These are phyloP conservation scores for Schoenoplectus triqueter DNA, from an alignment of 202 grass and related monocot genomes.

Conservation along the genomic window DNA sequence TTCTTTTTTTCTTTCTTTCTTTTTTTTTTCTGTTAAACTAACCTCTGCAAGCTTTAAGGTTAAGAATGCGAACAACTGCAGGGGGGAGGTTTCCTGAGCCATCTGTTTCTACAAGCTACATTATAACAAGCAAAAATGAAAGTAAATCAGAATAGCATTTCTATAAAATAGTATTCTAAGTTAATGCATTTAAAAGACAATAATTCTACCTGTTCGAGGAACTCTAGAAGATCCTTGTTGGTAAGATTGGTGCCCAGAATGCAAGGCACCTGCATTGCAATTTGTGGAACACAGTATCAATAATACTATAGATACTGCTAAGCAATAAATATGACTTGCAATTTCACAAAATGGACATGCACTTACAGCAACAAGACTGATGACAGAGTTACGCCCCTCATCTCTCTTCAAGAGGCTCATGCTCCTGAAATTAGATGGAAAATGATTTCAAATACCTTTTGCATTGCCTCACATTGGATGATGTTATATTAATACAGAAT, in stretches of 20 bases:
- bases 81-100: constrained; percentile 73
- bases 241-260: constrained; percentile 87
- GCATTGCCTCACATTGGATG: constrained; percentile 3
- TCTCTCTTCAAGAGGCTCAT: constrained; percentile 81
- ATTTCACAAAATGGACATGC: constrained; percentile 37
- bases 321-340: constrained; percentile 41
- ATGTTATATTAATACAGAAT: background rate
- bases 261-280: constrained; percentile 75
- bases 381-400: constrained; percentile 47
- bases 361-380: constrained; percentile 87
- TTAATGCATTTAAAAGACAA: background rate
- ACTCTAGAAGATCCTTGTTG: constrained; percentile 86
- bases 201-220: constrained; percentile 75
- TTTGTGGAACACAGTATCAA: background rate
- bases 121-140: constrained; percentile 33
- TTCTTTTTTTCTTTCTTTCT: background rate
- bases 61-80: constrained; percentile 81
- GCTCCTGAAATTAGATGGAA: constrained; percentile 61
- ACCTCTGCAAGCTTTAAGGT: constrained; percentile 98
- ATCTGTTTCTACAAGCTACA: constrained; percentile 87
- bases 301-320: constrained; percentile 29
- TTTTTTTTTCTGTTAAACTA: background rate
- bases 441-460: constrained; percentile 32
- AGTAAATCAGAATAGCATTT: constrained; percentile 25
- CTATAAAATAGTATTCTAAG: background rate